phyloP scores from a whole-genome alignment of 257 asterid species.

The Ehretia macrophylla region DNA sequence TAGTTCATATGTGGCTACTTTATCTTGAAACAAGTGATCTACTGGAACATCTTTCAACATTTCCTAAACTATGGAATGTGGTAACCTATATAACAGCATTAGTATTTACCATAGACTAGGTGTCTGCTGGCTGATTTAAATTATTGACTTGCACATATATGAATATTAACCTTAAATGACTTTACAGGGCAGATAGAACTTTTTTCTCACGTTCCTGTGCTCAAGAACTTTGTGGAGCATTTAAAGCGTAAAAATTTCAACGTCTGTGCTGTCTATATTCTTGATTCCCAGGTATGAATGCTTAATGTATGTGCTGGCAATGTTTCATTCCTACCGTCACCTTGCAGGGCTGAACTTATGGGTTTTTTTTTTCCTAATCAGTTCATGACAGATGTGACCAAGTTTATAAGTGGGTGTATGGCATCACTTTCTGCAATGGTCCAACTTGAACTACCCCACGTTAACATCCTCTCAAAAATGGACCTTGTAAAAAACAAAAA shows the following conservation, averaged over 20 bases:
- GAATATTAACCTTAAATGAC: constrained; percentile 13
- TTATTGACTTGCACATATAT: neutral
- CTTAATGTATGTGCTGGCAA: neutral
- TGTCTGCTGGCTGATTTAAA: neutral
- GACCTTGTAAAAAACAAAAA: constrained; percentile 92
- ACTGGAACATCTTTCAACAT: no score
- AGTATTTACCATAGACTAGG: no score
- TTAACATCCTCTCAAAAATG: constrained; percentile 95
- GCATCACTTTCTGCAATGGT: constrained; percentile 97
- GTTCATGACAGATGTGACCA: constrained; percentile 98
- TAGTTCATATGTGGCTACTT: no score
- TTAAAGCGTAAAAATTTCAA: constrained; percentile 75
- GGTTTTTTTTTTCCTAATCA: constrained; percentile 17
- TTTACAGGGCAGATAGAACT: constrained; percentile 89
- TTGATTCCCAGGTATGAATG: constrained; percentile 81
- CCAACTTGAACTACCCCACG: constrained; percentile 96
- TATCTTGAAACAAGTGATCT: no score
- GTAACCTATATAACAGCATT: no score
- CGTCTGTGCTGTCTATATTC: constrained; percentile 86
- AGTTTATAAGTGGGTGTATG: constrained; percentile 98
- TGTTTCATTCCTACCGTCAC: neutral
- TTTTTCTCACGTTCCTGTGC: constrained; percentile 92
- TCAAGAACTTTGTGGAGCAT: constrained; percentile 87
- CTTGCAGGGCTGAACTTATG: neutral
- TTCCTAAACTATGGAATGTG: no score